Conservation (phyloP, 2,329 filamentous ascomycete species). For the Phyllosticta citrichinensis region DNA sequence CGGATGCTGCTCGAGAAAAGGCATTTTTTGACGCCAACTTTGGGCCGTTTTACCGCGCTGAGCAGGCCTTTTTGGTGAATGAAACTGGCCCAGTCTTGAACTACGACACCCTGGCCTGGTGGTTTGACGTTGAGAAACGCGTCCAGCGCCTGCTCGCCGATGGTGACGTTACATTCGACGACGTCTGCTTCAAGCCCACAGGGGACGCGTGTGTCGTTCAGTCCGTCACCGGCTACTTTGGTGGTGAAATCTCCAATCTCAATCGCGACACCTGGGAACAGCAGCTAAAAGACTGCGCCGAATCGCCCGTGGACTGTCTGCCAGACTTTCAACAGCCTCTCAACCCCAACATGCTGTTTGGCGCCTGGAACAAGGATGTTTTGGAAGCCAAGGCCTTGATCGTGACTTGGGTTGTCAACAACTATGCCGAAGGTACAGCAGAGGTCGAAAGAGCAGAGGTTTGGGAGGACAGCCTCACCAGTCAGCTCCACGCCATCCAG, state of each 20-base stretch:
- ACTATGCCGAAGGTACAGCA: conserved; percentile 63
- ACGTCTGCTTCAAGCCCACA: conserved; percentile 91
- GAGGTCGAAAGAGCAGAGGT: conserved; percentile 69
- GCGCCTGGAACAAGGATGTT: conserved; percentile 61
- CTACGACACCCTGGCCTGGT: conserved; percentile 86
- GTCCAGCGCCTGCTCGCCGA: conserved; percentile 60
- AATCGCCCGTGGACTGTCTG: conserved; percentile 72
- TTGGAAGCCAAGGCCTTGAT: conserved; percentile 71
- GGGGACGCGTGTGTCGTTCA: conserved; percentile 86
- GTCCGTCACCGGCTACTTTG: conserved; percentile 83
- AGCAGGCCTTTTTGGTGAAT: conserved; percentile 91
- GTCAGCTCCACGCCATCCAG: conserved; percentile 66
- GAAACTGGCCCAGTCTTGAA: conserved; percentile 77
- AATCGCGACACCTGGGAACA: conserved; percentile 60
- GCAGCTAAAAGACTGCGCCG: conserved; percentile 61
- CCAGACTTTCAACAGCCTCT: conserved; percentile 85
- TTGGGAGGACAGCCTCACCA: conserved; percentile 74
- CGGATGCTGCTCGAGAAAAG: conserved; percentile 84
- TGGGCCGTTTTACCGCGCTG: conserved; percentile 88
- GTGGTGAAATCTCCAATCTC: conserved; percentile 52
- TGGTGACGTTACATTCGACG: conserved; percentile 59
- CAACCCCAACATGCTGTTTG: conserved; percentile 74
- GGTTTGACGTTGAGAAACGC: conserved; percentile 79
- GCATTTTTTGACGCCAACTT: conserved; percentile 88
- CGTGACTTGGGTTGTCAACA: conserved; percentile 90